Conservation (phyloP, 2,329 filamentous ascomycete genomes). For the Xylaria sp. region DNA sequence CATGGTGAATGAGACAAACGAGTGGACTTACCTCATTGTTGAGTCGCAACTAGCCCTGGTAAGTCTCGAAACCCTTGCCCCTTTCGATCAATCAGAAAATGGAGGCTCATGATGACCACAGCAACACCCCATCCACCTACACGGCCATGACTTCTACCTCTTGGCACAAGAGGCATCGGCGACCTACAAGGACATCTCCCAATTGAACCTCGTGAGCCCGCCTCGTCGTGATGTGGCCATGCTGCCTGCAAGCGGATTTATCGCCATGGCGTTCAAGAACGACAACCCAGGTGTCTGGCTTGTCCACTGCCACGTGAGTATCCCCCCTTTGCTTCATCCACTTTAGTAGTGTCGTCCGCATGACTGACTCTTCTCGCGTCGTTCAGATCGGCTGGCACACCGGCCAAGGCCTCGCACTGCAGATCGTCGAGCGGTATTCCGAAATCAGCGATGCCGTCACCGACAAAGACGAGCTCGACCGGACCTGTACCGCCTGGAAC, state of each 20-base stretch:
- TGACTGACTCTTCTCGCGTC: constrained; percentile 4
- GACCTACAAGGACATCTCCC: constrained; percentile 28
- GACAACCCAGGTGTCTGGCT: constrained; percentile 50
- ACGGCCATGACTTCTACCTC: constrained; percentile 42
- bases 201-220: constrained; percentile 39
- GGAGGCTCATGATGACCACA: constrained; percentile 11
- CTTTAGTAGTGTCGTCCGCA: neutral
- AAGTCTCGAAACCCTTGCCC: constrained; percentile 7
- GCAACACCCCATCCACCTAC: constrained; percentile 40
- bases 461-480: constrained; percentile 16
- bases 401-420: constrained; percentile 45
- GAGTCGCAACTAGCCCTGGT: constrained; percentile 24
- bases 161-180: constrained; percentile 31
- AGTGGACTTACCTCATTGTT: constrained; percentile 37
- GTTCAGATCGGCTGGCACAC: constrained; percentile 47
- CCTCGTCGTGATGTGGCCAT: constrained; percentile 46
- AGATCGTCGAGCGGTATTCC: constrained; percentile 41
- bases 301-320: constrained; percentile 32
- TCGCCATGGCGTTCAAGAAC: constrained; percentile 46
- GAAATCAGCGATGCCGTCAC: constrained; percentile 27
- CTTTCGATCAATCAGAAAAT: neutral
- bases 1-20: constrained; percentile 26
- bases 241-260: constrained; percentile 41
- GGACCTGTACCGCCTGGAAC: constrained; percentile 30
- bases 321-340: neutral